Evolutionary conservation across 2,329 filamentous ascomycete species (phyloP).

Genomic region (Fusarium sororula): DNA sequence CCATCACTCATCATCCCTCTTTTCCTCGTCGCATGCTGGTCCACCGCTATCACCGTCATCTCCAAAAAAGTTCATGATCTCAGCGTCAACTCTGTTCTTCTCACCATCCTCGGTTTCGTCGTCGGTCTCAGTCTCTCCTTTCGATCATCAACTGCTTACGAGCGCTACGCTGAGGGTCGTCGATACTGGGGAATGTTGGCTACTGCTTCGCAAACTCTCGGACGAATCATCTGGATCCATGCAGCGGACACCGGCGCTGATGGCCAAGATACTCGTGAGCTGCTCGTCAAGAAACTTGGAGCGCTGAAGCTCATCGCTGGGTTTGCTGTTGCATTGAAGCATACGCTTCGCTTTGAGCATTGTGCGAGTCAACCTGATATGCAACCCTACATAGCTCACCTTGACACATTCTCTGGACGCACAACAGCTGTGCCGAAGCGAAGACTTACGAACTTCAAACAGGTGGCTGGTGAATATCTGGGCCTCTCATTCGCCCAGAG

Average conservation of each 20-base stretch:
- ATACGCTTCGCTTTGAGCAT: slow-evolving; percentile 84
- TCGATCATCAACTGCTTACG: slow-evolving; percentile 79
- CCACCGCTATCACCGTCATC: slow-evolving; percentile 70
- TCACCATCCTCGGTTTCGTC: slow-evolving; percentile 83
- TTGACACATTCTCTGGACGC: slow-evolving; percentile 75
- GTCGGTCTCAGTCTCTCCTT: slow-evolving; percentile 81
- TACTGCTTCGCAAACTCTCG: slow-evolving; percentile 72
- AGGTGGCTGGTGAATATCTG: slow-evolving; percentile 74
- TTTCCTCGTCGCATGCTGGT: slow-evolving; percentile 69
- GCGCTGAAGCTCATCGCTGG: slow-evolving; percentile 81
- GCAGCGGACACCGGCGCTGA: slow-evolving; percentile 64
- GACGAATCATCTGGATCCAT: slow-evolving; percentile 86
- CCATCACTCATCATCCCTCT: slow-evolving; percentile 79
- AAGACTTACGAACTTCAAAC: slow-evolving; percentile 58
- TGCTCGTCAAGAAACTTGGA: slow-evolving; percentile 75
- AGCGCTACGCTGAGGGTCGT: slow-evolving; percentile 73
- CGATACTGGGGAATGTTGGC: slow-evolving; percentile 70
- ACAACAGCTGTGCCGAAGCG: slow-evolving; percentile 54
- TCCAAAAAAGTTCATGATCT: slow-evolving; percentile 55
- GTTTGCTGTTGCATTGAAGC: slow-evolving; percentile 79
- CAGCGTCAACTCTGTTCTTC: slow-evolving; percentile 56
- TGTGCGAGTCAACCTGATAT: slow-evolving; percentile 81
- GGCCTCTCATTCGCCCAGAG: slow-evolving; percentile 79
- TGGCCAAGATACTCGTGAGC: slow-evolving; percentile 64
- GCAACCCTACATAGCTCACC: slow-evolving; percentile 71